Conservation (phyloP, 768 basidiomycete species). For the Suillus paluster region DNA sequence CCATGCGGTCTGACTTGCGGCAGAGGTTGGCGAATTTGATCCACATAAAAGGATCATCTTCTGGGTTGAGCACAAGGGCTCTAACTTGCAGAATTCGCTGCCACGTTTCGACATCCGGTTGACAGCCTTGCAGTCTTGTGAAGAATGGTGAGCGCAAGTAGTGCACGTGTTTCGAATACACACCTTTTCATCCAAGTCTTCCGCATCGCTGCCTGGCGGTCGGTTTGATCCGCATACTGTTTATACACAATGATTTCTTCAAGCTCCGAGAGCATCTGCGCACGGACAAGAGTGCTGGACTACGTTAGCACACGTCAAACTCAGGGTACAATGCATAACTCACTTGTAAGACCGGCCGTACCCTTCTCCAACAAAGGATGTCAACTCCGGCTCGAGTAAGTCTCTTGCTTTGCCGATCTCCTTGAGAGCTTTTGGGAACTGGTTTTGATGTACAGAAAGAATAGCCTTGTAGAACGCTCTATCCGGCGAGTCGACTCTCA, state of each 20-base stretch:
- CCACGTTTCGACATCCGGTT: slow-evolving; percentile 99
- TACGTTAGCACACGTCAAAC: slow-evolving; percentile 19
- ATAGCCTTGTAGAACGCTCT: slow-evolving; percentile 96
- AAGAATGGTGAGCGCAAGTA: not conserved
- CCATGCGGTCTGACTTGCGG: slow-evolving; percentile 92
- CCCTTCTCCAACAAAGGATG: slow-evolving; percentile 90
- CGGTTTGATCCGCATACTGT: slow-evolving; percentile 90
- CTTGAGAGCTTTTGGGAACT: slow-evolving; percentile 86
- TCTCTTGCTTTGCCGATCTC: slow-evolving; percentile 95
- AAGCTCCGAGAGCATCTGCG: slow-evolving; percentile 97
- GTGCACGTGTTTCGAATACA: slow-evolving; percentile 15
- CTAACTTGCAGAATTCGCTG: slow-evolving; percentile 96
- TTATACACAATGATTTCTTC: slow-evolving; percentile 98
- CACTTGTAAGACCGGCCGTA: slow-evolving; percentile 98
- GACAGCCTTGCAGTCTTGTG: slow-evolving; percentile 87
- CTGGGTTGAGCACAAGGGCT: slow-evolving; percentile 89
- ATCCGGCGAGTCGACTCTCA: slow-evolving; percentile 93
- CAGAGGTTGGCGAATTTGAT: slow-evolving; percentile 99
- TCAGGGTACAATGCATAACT: slow-evolving; percentile 27
- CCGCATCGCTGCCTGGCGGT: slow-evolving; percentile 87
- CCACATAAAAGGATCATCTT: slow-evolving; percentile 97
- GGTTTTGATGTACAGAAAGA: slow-evolving; percentile 93
- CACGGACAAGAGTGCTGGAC: slow-evolving; percentile 88
- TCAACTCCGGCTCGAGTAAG: slow-evolving; percentile 87
- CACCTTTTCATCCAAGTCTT: slow-evolving; percentile 98